Evolutionary conservation across 106 monocot species (phyloP).

Genomic region (Dactylorhiza incarnata): DNA sequence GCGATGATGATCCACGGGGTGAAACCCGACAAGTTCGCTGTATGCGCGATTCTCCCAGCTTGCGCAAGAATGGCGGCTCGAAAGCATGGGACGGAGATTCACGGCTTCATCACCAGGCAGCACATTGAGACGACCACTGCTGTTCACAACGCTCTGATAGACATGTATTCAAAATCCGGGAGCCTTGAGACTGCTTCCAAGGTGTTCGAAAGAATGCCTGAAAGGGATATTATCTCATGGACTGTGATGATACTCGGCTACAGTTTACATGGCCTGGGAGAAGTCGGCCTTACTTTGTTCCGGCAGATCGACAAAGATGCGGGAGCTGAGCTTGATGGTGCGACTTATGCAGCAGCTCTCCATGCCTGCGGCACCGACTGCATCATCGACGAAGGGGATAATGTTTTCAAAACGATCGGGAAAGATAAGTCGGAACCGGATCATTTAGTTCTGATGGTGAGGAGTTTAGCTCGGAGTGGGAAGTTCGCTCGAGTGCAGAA

Average conservation of each 20-base stretch:
- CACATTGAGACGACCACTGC: conserved; percentile 1
- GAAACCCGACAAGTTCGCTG: conserved; percentile 21
- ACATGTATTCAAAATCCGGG: conserved; percentile 56
- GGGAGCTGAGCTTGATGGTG: conserved; percentile 20
- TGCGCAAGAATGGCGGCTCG: conserved; percentile 38
- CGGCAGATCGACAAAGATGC: conserved; percentile 17
- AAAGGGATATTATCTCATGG: conserved; percentile 41
- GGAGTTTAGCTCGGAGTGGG: conserved; percentile 29
- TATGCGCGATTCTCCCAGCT: conserved; percentile 45
- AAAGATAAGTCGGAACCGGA: conserved; percentile 8
- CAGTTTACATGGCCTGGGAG: conserved; percentile 48
- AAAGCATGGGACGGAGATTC: conserved; percentile 45
- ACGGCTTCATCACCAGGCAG: conserved; percentile 22
- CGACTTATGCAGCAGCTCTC: conserved; percentile 23
- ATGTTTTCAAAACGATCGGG: conserved; percentile 22
- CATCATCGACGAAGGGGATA: conserved; percentile 31
- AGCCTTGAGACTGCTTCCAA: conserved; percentile 21
- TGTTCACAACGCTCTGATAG: conserved; percentile 47
- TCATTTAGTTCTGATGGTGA: conserved; percentile 29
- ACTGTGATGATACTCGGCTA: conserved; percentile 47
- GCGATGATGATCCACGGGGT: conserved; percentile 17
- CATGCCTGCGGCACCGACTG: conserved; percentile 34
- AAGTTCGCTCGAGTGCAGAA: conserved; percentile 23
- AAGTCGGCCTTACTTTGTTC: conserved; percentile 35
- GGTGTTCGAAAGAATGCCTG: conserved; percentile 24